Evolutionary conservation across 805 yeast species (phyloP), one percentile per base, ranked within the genome.

Genomic region (Sugiyamaella marilandica): DNA sequence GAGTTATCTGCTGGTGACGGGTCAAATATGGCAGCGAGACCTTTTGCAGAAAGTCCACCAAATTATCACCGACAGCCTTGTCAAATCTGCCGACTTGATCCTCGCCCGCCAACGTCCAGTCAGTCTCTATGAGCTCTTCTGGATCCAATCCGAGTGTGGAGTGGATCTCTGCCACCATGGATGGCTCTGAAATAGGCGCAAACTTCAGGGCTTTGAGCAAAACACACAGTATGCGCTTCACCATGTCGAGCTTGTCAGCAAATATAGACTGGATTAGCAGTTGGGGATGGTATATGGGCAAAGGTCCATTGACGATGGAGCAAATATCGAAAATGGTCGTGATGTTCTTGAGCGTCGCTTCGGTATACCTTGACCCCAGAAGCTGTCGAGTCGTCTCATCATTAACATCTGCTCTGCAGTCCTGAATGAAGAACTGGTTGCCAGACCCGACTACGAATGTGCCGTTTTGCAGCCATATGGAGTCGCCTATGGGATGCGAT

Each of bases 281-380:
- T 66, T 90, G 96, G 0, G 98, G 98, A 63, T 92, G 97, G 60
- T 87, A 91, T 0, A 89, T 70, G 0, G 97, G 97, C 13, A 92
- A 67, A 0, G 95, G 94, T 32, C 97, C 97, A 69, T 91, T 91
- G 51, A 91, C 70, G 3, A 90, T 83, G 13, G 87, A 73, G 47
- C 85, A 86, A 53, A 91, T 73, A 59, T 84, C 85, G 54, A 87
- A 77, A 2, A 91, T 77, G 21, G 68, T 67, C 16, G 57, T 56
- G 45, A 41, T 50, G 43, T 50, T 54, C 44, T 47, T 52, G 43
- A 47, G 44, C 29, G 50, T 54, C 33, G 45, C 50, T 2, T 45
- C 35, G 11, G 69, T 58, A 47, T 63, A 64, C 55, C 83, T 72
- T 0, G 87, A 73, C 0, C 85, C 85, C 46, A 84, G 74, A 1